Conservation (phyloP, 805 yeast genomes). For the Candida insectorum region DNA sequence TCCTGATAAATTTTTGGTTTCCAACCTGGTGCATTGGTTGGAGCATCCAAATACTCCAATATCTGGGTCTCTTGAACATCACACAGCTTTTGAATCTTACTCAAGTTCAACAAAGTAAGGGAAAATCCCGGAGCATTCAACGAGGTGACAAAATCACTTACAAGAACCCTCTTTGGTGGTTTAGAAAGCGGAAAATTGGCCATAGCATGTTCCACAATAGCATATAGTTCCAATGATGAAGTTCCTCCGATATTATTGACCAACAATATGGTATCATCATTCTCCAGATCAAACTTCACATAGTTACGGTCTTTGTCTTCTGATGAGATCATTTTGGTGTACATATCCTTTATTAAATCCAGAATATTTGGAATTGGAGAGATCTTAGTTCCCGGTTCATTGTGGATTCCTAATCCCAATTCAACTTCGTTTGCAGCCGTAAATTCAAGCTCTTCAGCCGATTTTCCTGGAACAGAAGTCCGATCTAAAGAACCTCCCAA, state of each 20-base stretch:
- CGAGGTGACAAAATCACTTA: constrained; percentile 84
- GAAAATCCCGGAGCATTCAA: constrained; percentile 91
- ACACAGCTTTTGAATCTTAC: constrained; percentile 39
- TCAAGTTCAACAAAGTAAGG: constrained; percentile 71
- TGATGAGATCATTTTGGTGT: constrained; percentile 57
- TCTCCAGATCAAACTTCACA: constrained; percentile 57
- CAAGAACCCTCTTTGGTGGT: constrained; percentile 64
- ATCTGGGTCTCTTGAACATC: constrained; percentile 24
- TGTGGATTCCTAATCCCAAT: constrained; percentile 94
- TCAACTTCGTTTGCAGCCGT: constrained; percentile 69
- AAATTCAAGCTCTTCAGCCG: constrained; percentile 35
- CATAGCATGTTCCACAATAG: constrained; percentile 61
- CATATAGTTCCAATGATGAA: constrained; percentile 72
- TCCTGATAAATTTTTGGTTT: constrained; percentile 38
- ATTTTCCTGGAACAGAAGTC: constrained; percentile 82
- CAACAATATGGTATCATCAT: constrained; percentile 66
- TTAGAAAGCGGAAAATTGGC: constrained; percentile 51
- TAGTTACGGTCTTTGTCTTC: constrained; percentile 77
- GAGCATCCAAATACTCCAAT: constrained; percentile 60
- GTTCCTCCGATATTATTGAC: constrained; percentile 90
- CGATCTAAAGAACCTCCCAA: constrained; percentile 89
- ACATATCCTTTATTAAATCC: constrained; percentile 52
- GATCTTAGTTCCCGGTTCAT: constrained; percentile 77
- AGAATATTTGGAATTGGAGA: constrained; percentile 70
- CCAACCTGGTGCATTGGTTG: constrained; percentile 86